phyloP scores from a whole-genome alignment of 805 yeast genomes.

The Zygosaccharomyces lentus region DNA sequence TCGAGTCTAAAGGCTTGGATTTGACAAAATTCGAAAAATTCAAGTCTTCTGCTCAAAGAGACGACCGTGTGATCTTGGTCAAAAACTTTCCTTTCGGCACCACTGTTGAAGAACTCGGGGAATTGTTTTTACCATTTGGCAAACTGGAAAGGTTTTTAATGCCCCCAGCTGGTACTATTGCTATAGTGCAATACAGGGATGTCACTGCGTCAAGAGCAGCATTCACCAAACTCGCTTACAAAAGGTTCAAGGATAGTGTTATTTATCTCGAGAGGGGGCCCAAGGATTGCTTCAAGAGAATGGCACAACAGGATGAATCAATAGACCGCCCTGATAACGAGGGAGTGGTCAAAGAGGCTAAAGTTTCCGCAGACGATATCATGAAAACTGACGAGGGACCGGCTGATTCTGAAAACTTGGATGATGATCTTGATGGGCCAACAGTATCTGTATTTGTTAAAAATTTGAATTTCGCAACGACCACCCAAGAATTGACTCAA shows the following conservation, averaged over 20 bases:
- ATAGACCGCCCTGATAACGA: slow-evolving; percentile 26
- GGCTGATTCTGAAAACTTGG: slow-evolving; percentile 37
- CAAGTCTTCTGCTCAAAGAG: slow-evolving; percentile 49
- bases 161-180: slow-evolving; percentile 97
- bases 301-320: slow-evolving; percentile 41
- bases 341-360: slow-evolving; percentile 35
- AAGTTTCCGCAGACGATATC: slow-evolving; percentile 25
- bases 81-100: slow-evolving; percentile 93
- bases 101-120: slow-evolving; percentile 71
- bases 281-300: slow-evolving; percentile 64
- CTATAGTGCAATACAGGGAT: slow-evolving; percentile 85
- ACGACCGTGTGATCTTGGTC: slow-evolving; percentile 74
- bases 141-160: slow-evolving; percentile 72
- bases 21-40: slow-evolving; percentile 57
- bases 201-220: slow-evolving; percentile 83
- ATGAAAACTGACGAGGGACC: slow-evolving; percentile 39
- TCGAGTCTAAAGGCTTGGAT: slow-evolving; percentile 83
- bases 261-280: slow-evolving; percentile 95
- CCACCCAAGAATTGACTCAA: slow-evolving; percentile 49
- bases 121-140: slow-evolving; percentile 76
- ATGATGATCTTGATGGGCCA: slow-evolving; percentile 53
- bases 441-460: slow-evolving; percentile 87
- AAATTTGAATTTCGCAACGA: slow-evolving; percentile 83
- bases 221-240: slow-evolving; percentile 78
- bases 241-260: slow-evolving; percentile 82